Evolutionary conservation across 164 flowering plant species (phyloP).

Genomic region (Nymphaea colorata): DNA sequence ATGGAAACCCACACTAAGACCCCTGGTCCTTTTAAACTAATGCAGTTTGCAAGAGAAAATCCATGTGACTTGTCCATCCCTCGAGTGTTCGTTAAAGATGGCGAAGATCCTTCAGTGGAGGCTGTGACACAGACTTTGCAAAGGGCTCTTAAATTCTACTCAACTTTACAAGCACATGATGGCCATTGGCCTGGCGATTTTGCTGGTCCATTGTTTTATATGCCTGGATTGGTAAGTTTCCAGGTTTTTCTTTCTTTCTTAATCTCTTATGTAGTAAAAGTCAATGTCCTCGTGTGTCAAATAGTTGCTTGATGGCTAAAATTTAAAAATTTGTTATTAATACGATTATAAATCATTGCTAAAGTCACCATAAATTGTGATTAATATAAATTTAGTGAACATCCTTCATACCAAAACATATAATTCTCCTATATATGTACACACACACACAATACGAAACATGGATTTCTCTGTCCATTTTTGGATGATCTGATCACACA

Average conservation of each 20-base stretch:
- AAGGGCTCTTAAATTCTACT: slow-evolving; percentile 31
- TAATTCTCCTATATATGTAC: no score
- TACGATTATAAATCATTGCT: no score
- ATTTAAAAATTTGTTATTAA: no score
- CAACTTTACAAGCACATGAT: slow-evolving; percentile 48
- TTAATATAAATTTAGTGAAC: no score
- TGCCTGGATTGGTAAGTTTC: slow-evolving; percentile 42
- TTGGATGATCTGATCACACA: not conserved
- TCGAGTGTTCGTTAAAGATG: slow-evolving; percentile 43
- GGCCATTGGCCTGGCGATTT: slow-evolving; percentile 65
- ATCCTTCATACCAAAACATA: no score
- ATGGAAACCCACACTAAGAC: no score
- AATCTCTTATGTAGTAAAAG: no score
- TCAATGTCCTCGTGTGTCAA: no score
- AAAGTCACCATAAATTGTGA: no score
- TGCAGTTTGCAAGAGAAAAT: slow-evolving; percentile 59
- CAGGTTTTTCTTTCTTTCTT: not conserved
- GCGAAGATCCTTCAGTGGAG: slow-evolving; percentile 50
- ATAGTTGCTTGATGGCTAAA: no score
- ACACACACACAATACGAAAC: not conserved
- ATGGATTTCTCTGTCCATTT: not conserved
- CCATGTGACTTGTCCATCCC: slow-evolving; percentile 26
- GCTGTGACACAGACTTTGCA: slow-evolving; percentile 44
- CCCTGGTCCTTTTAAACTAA: not conserved
- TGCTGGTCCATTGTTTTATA: slow-evolving; percentile 47